Conservation (phyloP, 2,329 filamentous ascomycete genomes). For the Fusarium sp. region DNA sequence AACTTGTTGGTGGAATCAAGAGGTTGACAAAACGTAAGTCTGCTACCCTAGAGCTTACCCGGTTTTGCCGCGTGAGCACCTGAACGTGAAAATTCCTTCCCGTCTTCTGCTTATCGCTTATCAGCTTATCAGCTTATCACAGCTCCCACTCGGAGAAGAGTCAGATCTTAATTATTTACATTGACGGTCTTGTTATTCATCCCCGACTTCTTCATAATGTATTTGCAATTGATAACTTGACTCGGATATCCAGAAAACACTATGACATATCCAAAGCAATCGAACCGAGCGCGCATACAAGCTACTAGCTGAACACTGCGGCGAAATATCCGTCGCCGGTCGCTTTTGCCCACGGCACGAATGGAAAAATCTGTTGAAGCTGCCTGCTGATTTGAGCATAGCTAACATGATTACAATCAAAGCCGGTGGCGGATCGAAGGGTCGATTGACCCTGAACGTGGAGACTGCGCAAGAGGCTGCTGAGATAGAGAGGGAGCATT, state of each 20-base stretch:
- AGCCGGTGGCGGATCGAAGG: not conserved
- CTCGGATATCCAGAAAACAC: not conserved
- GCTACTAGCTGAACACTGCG: no score
- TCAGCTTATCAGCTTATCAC: not conserved
- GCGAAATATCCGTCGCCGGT: no score
- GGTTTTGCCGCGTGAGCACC: not conserved
- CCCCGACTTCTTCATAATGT: not conserved
- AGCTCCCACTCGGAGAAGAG: fast-evolving
- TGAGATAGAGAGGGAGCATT: not conserved
- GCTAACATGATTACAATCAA: not conserved
- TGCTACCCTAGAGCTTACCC: not conserved
- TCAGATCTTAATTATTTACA: not conserved
- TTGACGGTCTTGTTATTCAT: not conserved
- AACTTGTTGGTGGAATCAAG: not conserved
- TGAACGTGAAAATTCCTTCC: no score
- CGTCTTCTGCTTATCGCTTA: no score
- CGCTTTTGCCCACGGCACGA: not conserved
- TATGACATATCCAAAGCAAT: not conserved
- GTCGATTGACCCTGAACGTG: not conserved
- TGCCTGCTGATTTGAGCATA: not conserved
- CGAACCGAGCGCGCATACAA: no score
- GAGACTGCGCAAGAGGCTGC: not conserved
- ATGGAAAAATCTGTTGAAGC: not conserved
- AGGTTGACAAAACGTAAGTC: not conserved
- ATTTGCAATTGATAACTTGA: no score